These are phyloP conservation scores for Parascedosporium putredinis DNA, from an alignment of 2,329 filamentous ascomycete species.

Conservation along the genomic window DNA sequence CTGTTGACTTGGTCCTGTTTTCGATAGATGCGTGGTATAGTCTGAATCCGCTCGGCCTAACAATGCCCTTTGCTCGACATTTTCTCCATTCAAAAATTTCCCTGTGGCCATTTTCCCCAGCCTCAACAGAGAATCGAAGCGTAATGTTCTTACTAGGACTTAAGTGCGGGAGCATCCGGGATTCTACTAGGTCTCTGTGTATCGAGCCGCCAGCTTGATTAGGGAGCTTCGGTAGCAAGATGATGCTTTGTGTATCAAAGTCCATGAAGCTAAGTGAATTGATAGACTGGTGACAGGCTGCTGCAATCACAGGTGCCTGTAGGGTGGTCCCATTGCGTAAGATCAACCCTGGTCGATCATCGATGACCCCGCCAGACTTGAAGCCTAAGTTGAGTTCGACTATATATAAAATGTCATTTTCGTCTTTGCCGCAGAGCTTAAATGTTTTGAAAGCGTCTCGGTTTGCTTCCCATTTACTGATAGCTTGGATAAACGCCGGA, in stretches of 20 bases:
- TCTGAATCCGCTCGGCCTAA: background rate
- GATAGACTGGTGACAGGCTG: background rate
- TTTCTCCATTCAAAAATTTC: conserved; percentile 2
- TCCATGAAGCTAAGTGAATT: background rate
- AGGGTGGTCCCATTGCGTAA: background rate
- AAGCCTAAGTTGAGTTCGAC: background rate
- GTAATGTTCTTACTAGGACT: background rate
- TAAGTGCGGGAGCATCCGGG: background rate
- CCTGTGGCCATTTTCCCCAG: background rate
- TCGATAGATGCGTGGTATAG: background rate
- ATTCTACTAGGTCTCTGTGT: background rate
- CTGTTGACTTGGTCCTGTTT: background rate
- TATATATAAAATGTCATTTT: background rate
- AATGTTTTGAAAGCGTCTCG: background rate
- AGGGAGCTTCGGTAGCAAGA: background rate
- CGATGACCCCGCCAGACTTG: background rate
- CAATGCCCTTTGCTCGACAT: background rate
- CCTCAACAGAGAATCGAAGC: background rate
- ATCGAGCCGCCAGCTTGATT: background rate
- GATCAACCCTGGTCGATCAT: background rate
- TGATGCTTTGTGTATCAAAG: background rate
- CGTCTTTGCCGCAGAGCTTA: background rate
- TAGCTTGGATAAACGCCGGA: background rate
- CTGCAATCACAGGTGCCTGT: background rate
- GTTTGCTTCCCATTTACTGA: background rate